A percentile compares a stretch with the other conserved stretches of the same genome.
These are phyloP conservation scores for Collybia nuda DNA, from an alignment of 768 basidiomycete genomes.

Conservation along the genomic window DNA sequence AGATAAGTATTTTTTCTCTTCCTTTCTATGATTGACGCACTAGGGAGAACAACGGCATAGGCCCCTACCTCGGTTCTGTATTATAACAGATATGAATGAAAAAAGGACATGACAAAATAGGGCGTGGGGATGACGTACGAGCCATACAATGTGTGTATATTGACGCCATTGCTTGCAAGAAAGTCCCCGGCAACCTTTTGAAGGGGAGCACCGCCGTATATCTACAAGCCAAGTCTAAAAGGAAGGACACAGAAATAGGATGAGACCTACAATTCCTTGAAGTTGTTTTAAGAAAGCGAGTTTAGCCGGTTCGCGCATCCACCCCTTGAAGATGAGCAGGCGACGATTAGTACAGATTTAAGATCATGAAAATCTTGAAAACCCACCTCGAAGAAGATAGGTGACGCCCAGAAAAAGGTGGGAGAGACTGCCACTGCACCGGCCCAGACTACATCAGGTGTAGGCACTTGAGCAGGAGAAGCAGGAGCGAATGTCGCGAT, in stretches of 20 bases:
- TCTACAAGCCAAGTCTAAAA: conserved; percentile 7
- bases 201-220: conserved; percentile 22
- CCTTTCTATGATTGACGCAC: conserved; percentile 2
- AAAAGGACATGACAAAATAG: not conserved
- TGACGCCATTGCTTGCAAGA: conserved; percentile 14
- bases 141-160: conserved; percentile 32
- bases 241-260: not conserved
- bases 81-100: not conserved
- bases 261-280: conserved; percentile 15
- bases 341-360: not conserved
- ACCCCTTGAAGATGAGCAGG: conserved; percentile 13
- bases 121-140: conserved; percentile 21
- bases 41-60: conserved; percentile 7
- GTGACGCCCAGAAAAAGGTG: conserved; percentile 11
- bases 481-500: conserved; percentile 7
- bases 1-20: too few relatives aligned
- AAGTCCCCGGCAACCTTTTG: conserved; percentile 23
- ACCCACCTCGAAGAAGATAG: conserved; percentile 21
- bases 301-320: conserved; percentile 15
- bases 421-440: conserved; percentile 7
- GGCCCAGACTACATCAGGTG: conserved; percentile 15
- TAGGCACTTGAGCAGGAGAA: conserved; percentile 11
- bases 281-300: conserved; percentile 15
- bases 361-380: too few relatives aligned
- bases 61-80: conserved; percentile 20